Evolutionary conservation across 352 stramenopile genomes (phyloP).

Genomic region (Thalassiosira pacifica): DNA sequence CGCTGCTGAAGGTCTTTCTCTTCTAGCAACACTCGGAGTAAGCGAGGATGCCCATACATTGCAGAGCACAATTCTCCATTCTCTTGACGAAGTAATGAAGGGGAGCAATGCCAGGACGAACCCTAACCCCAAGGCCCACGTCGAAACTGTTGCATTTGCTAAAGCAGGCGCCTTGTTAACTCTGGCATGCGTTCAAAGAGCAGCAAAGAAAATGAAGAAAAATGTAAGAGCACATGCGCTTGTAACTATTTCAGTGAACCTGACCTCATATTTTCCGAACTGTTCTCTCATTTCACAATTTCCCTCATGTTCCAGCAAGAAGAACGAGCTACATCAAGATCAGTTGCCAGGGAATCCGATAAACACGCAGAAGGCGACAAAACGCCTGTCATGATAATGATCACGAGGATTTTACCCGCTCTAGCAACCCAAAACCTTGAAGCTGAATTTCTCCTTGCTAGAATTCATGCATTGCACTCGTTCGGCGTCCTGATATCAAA

Average conservation of each 20-base stretch:
- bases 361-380: constrained; percentile 51
- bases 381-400: constrained; percentile 83
- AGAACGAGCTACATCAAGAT: constrained; percentile 59
- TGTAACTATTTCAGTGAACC: not conserved
- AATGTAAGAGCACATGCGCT: constrained; percentile 33
- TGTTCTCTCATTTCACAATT: too few relatives aligned
- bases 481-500: constrained; percentile 83
- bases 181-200: constrained; percentile 85
- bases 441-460: constrained; percentile 67
- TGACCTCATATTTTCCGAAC: constrained; percentile 8
- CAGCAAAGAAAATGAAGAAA: constrained; percentile 63
- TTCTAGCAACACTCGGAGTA: constrained; percentile 84
- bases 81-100: constrained; percentile 85
- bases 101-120: constrained; percentile 59
- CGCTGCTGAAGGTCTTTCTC: constrained; percentile 81
- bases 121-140: constrained; percentile 54
- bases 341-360: constrained; percentile 48
- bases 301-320: constrained; percentile 35
- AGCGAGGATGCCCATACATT: constrained; percentile 83
- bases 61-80: constrained; percentile 84
- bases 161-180: constrained; percentile 79
- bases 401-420: constrained; percentile 83
- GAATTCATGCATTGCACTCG: constrained; percentile 70
- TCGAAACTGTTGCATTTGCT: constrained; percentile 66
- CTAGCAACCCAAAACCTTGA: constrained; percentile 67